Evolutionary conservation across 768 basidiomycete genomes (phyloP).

Genomic region (Mycena maculata): DNA sequence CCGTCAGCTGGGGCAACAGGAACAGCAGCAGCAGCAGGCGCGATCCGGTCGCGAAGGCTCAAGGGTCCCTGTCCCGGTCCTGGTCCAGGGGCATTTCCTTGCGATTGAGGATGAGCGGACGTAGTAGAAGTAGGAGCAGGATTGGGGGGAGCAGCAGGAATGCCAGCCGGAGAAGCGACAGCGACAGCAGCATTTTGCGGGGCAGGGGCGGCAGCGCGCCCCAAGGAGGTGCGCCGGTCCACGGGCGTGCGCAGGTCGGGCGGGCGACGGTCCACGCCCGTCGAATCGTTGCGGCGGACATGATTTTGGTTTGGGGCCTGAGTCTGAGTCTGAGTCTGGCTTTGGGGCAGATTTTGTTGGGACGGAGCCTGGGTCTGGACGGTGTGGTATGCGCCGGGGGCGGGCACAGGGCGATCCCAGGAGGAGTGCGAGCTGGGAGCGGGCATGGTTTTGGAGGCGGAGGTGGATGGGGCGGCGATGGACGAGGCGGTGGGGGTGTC

Average conservation of each 20-base stretch:
- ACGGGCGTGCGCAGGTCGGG: slow-evolving; percentile 30
- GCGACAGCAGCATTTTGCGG: slow-evolving; percentile 19
- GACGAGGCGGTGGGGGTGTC: too few species aligned
- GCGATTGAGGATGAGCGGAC: slow-evolving; percentile 13
- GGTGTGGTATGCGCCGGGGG: neutral
- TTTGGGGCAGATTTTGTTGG: too few species aligned
- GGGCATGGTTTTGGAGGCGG: neutral
- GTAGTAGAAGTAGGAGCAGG: neutral
- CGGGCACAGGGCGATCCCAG: slow-evolving; percentile 28
- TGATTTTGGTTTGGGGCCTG: slow-evolving; percentile 24
- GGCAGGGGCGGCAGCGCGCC: slow-evolving; percentile 23
- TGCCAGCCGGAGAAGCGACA: slow-evolving; percentile 8
- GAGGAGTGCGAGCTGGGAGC: slow-evolving; percentile 18
- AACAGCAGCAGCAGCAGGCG: slow-evolving; percentile 9
- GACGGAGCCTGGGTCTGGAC: too few species aligned
- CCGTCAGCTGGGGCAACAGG: neutral
- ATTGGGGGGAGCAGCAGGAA: slow-evolving; percentile 1
- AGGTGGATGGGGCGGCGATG: too few species aligned
- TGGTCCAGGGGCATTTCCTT: slow-evolving; percentile 14
- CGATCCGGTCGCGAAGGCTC: slow-evolving; percentile 34
- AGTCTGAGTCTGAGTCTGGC: neutral
- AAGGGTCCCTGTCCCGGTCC: slow-evolving; percentile 20
- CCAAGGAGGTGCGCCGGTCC: neutral
- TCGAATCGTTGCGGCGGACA: slow-evolving; percentile 24
- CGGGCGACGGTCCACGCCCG: slow-evolving; percentile 34